Conservation (phyloP, 1,284 basidiomycete genomes). For the Pseudozyma tsukubaensis region DNA sequence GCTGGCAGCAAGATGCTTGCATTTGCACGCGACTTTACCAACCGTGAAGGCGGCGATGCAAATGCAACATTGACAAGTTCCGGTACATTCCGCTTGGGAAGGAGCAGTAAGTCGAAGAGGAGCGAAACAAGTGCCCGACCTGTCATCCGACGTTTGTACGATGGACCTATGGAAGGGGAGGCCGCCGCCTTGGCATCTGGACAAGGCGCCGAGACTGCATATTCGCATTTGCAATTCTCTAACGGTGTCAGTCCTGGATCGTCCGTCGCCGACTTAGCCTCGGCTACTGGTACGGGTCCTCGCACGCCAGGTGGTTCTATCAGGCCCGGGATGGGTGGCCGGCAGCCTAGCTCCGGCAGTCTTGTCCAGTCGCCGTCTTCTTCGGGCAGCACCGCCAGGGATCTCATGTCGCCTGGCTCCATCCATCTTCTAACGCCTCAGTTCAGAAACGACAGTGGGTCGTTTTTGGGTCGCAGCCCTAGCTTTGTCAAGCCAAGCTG, state of each 20-base stretch:
- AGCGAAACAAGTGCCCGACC: slow-evolving; percentile 18
- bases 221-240: slow-evolving; percentile 15
- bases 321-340: slow-evolving; percentile 2
- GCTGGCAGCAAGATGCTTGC: slow-evolving; percentile 40
- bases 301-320: slow-evolving; percentile 10
- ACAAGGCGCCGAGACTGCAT: slow-evolving; percentile 1
- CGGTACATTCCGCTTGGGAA: slow-evolving; percentile 24
- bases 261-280: slow-evolving; percentile 20
- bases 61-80: slow-evolving; percentile 17
- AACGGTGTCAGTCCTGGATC: slow-evolving; percentile 31
- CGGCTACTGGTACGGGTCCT: background rate
- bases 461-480: slow-evolving; percentile 20
- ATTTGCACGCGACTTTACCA: slow-evolving; percentile 33
- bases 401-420: slow-evolving; percentile 22
- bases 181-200: slow-evolving; percentile 14
- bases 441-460: slow-evolving; percentile 7
- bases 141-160: slow-evolving; percentile 45
- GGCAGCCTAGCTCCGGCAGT: slow-evolving; percentile 12
- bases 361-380: slow-evolving; percentile 27
- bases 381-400: slow-evolving; percentile 27
- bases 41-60: slow-evolving; percentile 25
- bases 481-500: slow-evolving; percentile 27
- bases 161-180: slow-evolving; percentile 29
- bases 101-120: slow-evolving; percentile 32
- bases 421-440: slow-evolving; percentile 21